These are phyloP conservation scores for Penicillium diatomitis DNA, from an alignment of 495 filamentous ascomycete species.

Conservation along the genomic window DNA sequence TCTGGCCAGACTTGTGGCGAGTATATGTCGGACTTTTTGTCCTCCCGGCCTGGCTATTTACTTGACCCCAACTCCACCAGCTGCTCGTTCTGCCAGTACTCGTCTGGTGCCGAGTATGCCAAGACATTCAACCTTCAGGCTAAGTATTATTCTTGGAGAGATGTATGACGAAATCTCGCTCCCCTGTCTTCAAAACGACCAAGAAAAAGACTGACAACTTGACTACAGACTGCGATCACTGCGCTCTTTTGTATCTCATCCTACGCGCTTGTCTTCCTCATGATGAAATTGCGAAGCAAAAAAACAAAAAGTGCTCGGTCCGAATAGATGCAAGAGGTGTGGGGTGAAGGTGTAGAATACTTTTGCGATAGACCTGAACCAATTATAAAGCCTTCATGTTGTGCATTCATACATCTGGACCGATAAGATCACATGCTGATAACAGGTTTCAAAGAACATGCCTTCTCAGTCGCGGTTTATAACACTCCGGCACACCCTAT, in stretches of 20 bases:
- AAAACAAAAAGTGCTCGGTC: conserved; percentile 32
- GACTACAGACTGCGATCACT: conserved; percentile 28
- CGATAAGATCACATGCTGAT: neutral
- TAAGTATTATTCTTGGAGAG: conserved; percentile 37
- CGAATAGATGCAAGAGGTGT: neutral
- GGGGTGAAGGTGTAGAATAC: neutral
- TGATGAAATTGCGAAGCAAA: conserved; percentile 39
- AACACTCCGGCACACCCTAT: too few relatives aligned
- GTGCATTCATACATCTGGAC: neutral
- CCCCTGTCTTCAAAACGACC: too few relatives aligned
- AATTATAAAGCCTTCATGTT: neutral
- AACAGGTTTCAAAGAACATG: too few relatives aligned
- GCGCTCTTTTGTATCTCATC: conserved; percentile 34
- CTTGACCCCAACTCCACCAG: conserved; percentile 40
- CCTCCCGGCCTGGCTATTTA: conserved; percentile 47
- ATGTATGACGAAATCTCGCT: conserved; percentile 10
- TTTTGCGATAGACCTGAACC: too few relatives aligned
- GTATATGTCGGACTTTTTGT: conserved; percentile 52
- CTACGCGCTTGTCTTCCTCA: conserved; percentile 29
- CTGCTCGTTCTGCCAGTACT: conserved; percentile 56
- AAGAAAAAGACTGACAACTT: conserved; percentile 4
- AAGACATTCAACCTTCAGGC: conserved; percentile 30
- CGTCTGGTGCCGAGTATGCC: conserved; percentile 29
- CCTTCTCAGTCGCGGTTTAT: too few relatives aligned
- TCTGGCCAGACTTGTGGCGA: conserved; percentile 54